Evolutionary conservation across 305 asterid species (phyloP).

Genomic region (Fraxinus platypoda): DNA sequence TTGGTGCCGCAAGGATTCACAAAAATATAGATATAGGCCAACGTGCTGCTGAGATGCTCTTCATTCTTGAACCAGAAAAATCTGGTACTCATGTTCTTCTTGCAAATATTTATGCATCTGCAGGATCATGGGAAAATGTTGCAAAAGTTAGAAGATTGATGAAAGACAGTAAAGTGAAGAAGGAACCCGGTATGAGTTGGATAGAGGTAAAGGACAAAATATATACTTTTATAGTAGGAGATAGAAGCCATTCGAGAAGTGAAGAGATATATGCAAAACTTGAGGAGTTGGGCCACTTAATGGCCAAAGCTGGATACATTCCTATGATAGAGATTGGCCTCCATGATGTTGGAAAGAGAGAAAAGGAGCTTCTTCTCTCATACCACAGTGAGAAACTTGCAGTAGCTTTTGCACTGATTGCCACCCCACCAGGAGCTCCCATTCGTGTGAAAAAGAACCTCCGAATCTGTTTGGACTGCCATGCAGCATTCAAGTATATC

Average conservation of each 20-base stretch:
- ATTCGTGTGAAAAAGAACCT: conserved; percentile 85
- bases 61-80: conserved; percentile 68
- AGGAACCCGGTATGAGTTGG: conserved; percentile 97
- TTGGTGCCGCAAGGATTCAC: conserved; percentile 82
- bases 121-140: conserved; percentile 70
- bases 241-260: conserved; percentile 57
- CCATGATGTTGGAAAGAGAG: conserved; percentile 58
- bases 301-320: conserved; percentile 74
- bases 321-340: conserved; percentile 71
- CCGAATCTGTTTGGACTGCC: conserved; percentile 84
- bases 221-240: conserved; percentile 76
- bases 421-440: conserved; percentile 76
- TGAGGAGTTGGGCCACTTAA: conserved; percentile 54
- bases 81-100: conserved; percentile 76
- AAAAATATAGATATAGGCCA: conserved; percentile 68
- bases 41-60: conserved; percentile 66
- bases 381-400: conserved; percentile 87
- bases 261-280: conserved; percentile 71
- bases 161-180: conserved; percentile 70
- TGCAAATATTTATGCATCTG: conserved; percentile 78
- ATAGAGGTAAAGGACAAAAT: conserved; percentile 71
- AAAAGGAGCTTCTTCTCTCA: conserved; percentile 69
- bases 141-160: conserved; percentile 56
- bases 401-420: conserved; percentile 72
- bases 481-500: conserved; percentile 70